phyloP scores from a whole-genome alignment of 2,329 filamentous ascomycete species.

The Waltergamsia citrina region DNA sequence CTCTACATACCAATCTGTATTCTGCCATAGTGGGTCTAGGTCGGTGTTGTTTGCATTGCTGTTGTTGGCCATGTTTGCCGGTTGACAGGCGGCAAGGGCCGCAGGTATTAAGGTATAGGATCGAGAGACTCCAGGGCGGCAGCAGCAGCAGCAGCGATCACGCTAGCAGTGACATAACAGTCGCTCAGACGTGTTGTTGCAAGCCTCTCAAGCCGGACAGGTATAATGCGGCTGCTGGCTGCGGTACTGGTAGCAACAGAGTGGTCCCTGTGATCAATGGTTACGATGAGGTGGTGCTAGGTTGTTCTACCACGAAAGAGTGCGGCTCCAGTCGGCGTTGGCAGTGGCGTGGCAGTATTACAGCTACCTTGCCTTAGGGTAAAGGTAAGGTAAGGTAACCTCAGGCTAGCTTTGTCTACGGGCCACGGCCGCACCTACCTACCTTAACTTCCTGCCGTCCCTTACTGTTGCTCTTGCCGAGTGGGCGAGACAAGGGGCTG shows the following conservation, averaged over 20 bases:
- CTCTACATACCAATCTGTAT: constrained; percentile 60
- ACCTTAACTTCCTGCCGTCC: no score
- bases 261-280: constrained; percentile 1
- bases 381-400: no score
- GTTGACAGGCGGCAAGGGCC: not conserved
- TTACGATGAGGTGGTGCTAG: constrained; percentile 1
- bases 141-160: not conserved
- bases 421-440: no score
- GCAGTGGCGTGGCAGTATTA: no score
- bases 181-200: constrained; percentile 4
- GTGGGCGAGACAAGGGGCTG: no score
- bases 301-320: not conserved
- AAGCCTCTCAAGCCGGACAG: no score
- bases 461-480: no score
- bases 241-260: constrained; percentile 2
- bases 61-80: constrained; percentile 10
- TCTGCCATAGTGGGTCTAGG: constrained; percentile 59
- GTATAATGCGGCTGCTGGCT: constrained; percentile 1
- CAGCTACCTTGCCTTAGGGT: no score
- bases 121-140: not conserved
- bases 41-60: constrained; percentile 17
- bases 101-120: not conserved
- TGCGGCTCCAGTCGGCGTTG: no score
- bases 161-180: not conserved
- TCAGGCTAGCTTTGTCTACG: no score